Conservation (phyloP, 2,329 filamentous ascomycete genomes). For the Colletotrichum tropicale region DNA sequence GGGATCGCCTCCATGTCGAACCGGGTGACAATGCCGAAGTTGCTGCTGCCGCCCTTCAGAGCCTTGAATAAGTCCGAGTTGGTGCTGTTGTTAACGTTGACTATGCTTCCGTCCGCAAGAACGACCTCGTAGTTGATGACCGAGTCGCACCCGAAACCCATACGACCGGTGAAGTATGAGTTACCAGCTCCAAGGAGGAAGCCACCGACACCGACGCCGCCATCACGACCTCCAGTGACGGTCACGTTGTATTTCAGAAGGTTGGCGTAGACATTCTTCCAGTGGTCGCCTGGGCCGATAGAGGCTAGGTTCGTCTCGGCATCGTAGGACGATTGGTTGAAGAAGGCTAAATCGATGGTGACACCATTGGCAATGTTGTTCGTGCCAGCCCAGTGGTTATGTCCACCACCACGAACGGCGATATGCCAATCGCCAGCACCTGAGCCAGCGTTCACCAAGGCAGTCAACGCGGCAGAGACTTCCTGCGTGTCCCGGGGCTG, state of each 20-base stretch:
- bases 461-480: constrained; percentile 23
- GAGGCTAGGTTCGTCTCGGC: constrained; percentile 3
- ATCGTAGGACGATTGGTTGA: constrained; percentile 21
- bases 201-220: constrained; percentile 47
- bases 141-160: constrained; percentile 52
- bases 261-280: constrained; percentile 14
- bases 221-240: constrained; percentile 47
- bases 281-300: constrained; percentile 8
- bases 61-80: constrained; percentile 51
- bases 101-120: constrained; percentile 43
- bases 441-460: constrained; percentile 14
- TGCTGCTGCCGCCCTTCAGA: constrained; percentile 52
- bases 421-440: constrained; percentile 38
- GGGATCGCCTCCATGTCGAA: constrained; percentile 29
- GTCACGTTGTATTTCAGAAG: constrained; percentile 27
- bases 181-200: constrained; percentile 52
- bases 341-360: constrained; percentile 45
- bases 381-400: constrained; percentile 43
- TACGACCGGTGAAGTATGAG: constrained; percentile 47
- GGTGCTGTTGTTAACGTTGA: constrained; percentile 38
- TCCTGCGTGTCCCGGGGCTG: constrained; percentile 25
- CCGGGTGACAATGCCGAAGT: constrained; percentile 47
- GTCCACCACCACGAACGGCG: constrained; percentile 55
- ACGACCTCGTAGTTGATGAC: constrained; percentile 50
- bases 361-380: constrained; percentile 48